A percentile compares a stretch with the other conserved stretches of the same genome.
phyloP scores from a whole-genome alignment of 2,329 filamentous ascomycete species.

The Aspergillus pseudonomiae region DNA sequence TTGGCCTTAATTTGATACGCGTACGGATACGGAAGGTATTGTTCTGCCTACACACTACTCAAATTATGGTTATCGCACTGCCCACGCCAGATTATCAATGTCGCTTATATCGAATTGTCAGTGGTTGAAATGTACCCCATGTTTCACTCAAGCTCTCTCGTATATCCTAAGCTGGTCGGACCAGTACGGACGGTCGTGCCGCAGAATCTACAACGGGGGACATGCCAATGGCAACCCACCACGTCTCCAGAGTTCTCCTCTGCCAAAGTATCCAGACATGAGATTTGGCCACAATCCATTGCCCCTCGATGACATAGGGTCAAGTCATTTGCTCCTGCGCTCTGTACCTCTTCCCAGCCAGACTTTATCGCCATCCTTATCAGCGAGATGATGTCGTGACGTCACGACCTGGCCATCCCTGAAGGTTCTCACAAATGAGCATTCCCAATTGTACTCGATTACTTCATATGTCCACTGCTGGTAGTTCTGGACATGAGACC shows the following conservation, averaged over 20 bases:
- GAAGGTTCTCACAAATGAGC: not conserved
- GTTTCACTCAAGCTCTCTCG: not conserved
- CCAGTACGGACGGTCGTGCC: not conserved
- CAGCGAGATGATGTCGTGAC: not conserved
- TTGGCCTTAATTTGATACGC: not conserved
- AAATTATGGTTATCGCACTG: not conserved
- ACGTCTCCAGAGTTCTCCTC: not conserved
- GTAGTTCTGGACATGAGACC: not conserved
- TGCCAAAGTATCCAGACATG: not conserved
- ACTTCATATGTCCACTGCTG: not conserved
- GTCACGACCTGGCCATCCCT: not conserved
- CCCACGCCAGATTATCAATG: not conserved
- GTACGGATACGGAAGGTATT: not conserved
- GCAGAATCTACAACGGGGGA: not conserved
- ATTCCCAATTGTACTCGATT: not conserved
- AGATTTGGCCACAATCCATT: not conserved
- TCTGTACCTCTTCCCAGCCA: not conserved
- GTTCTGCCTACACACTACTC: not conserved
- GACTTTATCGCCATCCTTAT: conserved; percentile 2
- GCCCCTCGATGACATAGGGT: not conserved
- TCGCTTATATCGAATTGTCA: not conserved
- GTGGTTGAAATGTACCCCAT: not conserved
- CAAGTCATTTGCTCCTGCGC: not conserved
- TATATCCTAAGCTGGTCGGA: not conserved
- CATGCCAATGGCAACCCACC: not conserved